Conservation (phyloP, 192 early-diverging fungal species). For the Coemansia sp. region DNA sequence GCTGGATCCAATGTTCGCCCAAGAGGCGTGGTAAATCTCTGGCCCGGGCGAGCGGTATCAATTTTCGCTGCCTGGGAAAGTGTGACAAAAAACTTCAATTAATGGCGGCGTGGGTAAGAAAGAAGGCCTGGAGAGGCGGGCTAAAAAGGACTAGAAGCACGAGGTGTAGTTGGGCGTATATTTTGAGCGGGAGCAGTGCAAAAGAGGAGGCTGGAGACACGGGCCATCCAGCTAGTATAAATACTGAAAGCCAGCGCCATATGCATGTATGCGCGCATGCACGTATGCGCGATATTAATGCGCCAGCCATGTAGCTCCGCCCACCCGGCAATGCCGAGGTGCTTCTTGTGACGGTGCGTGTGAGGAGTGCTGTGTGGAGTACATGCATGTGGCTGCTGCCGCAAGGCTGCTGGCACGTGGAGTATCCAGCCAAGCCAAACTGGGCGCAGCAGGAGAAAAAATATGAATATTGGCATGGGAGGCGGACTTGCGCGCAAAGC, state of each 20-base stretch:
- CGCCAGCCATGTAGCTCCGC: conserved; percentile 3
- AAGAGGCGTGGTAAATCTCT: not conserved
- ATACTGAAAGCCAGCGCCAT: conserved; percentile 1
- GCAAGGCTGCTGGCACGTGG: not conserved
- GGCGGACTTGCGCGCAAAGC: not conserved
- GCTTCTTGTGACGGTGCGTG: conserved; percentile 3
- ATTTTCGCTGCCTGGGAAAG: not conserved
- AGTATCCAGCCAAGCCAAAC: not conserved
- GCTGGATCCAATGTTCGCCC: not conserved
- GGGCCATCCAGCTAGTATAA: not conserved
- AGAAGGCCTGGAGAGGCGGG: not conserved
- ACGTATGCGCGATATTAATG: conserved; percentile 6
- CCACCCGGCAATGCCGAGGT: conserved; percentile 4
- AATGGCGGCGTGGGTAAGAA: not conserved
- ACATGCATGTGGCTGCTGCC: conserved; percentile 5
- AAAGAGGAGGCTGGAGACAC: not conserved
- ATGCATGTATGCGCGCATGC: conserved; percentile 5
- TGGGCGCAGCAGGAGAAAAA: not conserved
- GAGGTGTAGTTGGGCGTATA: not conserved
- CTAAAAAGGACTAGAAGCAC: not conserved
- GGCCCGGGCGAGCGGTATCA: not conserved
- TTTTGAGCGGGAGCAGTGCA: not conserved
- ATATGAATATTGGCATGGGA: not conserved
- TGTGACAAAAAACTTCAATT: not conserved
- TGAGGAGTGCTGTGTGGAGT: conserved; percentile 2